A percentile compares a stretch with the other conserved stretches of the same genome.
Evolutionary conservation across 352 stramenopile species (phyloP).

Genomic region (Phytophthora sp.): DNA sequence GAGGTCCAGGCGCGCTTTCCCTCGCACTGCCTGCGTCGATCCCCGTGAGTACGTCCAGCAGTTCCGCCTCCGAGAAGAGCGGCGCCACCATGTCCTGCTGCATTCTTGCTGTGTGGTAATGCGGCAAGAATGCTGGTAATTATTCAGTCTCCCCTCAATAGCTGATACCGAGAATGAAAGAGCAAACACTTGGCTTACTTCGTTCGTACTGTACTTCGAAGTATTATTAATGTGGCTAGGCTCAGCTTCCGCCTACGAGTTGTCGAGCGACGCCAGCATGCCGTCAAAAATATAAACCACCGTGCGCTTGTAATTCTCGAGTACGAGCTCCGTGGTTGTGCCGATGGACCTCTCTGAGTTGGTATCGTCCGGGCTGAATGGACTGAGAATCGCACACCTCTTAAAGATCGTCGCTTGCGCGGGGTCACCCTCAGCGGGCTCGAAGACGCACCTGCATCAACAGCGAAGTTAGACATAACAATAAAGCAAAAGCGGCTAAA

Average conservation of each 20-base stretch:
- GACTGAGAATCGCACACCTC: constrained; percentile 47
- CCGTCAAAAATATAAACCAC: constrained; percentile 41
- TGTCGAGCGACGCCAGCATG: constrained; percentile 23
- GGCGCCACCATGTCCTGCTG: neutral
- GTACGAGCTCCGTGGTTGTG: constrained; percentile 39
- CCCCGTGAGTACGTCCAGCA: constrained; percentile 51
- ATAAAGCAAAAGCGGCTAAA: neutral
- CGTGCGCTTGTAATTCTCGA: constrained; percentile 43
- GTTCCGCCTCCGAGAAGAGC: constrained; percentile 56
- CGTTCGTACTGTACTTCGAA: too few species aligned
- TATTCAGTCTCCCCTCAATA: constrained; percentile 2
- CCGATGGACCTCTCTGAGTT: constrained; percentile 46
- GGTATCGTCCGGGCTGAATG: constrained; percentile 29
- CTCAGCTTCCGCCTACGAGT: neutral
- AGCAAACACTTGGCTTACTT: too few species aligned
- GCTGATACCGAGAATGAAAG: neutral
- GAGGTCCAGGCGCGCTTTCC: neutral
- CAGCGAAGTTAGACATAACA: neutral
- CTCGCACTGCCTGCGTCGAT: constrained; percentile 25
- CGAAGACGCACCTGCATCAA: constrained; percentile 45
- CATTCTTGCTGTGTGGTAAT: neutral
- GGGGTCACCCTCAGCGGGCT: constrained; percentile 41
- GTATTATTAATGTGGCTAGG: neutral
- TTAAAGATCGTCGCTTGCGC: constrained; percentile 43
- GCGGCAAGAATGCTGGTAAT: constrained; percentile 15